A percentile compares a stretch with the other conserved stretches of the same genome.
Conservation (phyloP, 2,329 filamentous ascomycete species). For the Fusarium abutilonis region DNA sequence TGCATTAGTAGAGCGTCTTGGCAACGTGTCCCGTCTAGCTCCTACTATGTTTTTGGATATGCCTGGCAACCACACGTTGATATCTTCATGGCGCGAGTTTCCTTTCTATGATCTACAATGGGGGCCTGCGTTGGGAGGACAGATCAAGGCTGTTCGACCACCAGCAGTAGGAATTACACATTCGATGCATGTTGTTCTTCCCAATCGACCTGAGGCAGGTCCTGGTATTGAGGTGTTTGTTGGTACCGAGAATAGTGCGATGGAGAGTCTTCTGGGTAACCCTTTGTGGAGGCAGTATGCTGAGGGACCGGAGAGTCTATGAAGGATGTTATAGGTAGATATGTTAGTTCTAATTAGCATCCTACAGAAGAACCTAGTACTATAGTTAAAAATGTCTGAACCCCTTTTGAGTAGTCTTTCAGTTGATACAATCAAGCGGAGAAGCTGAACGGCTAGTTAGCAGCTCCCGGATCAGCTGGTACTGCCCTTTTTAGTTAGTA, state of each 20-base stretch:
- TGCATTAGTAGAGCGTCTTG: background rate
- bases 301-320: background rate
- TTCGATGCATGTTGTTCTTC: constrained; percentile 10
- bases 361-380: too few relatives aligned
- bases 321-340: background rate
- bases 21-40: background rate
- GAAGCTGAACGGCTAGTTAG: too few relatives aligned
- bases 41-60: constrained; percentile 12
- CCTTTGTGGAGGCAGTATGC: constrained; percentile 8
- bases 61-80: constrained; percentile 9
- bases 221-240: constrained; percentile 12
- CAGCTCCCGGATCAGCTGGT: too few relatives aligned
- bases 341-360: too few relatives aligned
- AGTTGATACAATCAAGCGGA: too few relatives aligned
- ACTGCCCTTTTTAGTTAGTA: too few relatives aligned
- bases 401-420: too few relatives aligned
- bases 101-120: constrained; percentile 19
- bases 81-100: constrained; percentile 23
- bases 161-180: constrained; percentile 13
- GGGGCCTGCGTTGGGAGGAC: background rate
- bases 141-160: constrained; percentile 5
- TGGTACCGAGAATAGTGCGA: constrained; percentile 6
- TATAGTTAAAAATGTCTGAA: too few relatives aligned
- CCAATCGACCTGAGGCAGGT: constrained; percentile 4
- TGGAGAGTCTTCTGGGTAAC: constrained; percentile 1